These are phyloP conservation scores for Diaporthe humulicola DNA, from an alignment of 2,329 filamentous ascomycete species.

Conservation along the genomic window DNA sequence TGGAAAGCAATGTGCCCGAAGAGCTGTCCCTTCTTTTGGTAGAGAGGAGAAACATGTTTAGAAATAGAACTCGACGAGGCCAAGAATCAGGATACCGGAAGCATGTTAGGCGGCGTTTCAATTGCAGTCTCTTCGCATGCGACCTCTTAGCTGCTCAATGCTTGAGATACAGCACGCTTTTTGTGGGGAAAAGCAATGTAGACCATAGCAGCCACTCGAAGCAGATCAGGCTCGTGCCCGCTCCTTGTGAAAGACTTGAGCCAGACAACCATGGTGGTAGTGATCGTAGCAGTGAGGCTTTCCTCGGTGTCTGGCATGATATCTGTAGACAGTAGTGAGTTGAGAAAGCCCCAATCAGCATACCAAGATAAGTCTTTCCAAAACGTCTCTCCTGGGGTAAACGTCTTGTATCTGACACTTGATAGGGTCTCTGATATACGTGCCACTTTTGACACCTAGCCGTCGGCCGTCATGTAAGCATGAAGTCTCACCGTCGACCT, in stretches of 20 bases:
- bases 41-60: slow-evolving; percentile 6
- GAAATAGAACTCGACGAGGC: neutral
- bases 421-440: neutral
- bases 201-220: too few species aligned
- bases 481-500: neutral
- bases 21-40: neutral
- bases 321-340: neutral
- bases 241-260: too few species aligned
- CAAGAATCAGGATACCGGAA: neutral
- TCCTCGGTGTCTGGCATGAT: neutral
- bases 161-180: neutral
- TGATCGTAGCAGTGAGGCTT: neutral
- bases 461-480: neutral
- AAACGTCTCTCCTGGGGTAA: neutral
- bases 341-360: too few species aligned
- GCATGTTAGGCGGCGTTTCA: neutral
- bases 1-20: neutral
- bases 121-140: neutral
- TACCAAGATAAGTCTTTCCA: neutral
- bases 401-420: neutral
- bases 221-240: neutral
- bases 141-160: neutral
- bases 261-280: neutral
- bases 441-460: neutral
- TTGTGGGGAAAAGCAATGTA: too few species aligned